Percentiles rank a stretch among this genome's conserved stretches.
phyloP scores from a whole-genome alignment of 495 filamentous ascomycete genomes.

The Penicillium dipodomyicola region DNA sequence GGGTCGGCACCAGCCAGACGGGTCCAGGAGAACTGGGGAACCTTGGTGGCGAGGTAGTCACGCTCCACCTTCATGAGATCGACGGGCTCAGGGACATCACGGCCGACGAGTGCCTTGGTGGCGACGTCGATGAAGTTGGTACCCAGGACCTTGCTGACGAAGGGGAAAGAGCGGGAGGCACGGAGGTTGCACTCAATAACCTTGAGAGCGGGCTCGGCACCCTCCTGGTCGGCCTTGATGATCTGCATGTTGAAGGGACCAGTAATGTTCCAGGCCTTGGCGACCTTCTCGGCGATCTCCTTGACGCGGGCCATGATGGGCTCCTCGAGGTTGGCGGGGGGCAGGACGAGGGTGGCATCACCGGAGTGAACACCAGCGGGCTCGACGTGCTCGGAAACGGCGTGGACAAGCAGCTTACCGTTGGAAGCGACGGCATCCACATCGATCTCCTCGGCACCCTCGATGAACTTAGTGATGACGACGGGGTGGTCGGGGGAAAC shows the following conservation, averaged over 20 bases:
- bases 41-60: conserved; percentile 93
- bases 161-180: conserved; percentile 96
- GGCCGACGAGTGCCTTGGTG: conserved; percentile 86
- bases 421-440: conserved; percentile 90
- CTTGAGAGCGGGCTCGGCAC: conserved; percentile 74
- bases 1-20: conserved; percentile 97
- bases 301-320: conserved; percentile 79
- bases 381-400: conserved; percentile 94
- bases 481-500: conserved; percentile 96
- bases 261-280: conserved; percentile 94
- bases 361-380: conserved; percentile 96
- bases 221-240: conserved; percentile 80
- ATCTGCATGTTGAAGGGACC: conserved; percentile 99
- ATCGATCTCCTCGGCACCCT: conserved; percentile 95
- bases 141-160: conserved; percentile 94
- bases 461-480: conserved; percentile 98
- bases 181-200: conserved; percentile 99
- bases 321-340: conserved; percentile 78
- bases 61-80: conserved; percentile 88
- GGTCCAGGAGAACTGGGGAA: conserved; percentile 98
- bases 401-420: conserved; percentile 85
- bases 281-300: conserved; percentile 93
- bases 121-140: conserved; percentile 97
- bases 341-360: conserved; percentile 89
- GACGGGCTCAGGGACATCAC: conserved; percentile 78